phyloP scores from a whole-genome alignment of 176 grass and related monocot species.

The Calamus simplicifolius region DNA sequence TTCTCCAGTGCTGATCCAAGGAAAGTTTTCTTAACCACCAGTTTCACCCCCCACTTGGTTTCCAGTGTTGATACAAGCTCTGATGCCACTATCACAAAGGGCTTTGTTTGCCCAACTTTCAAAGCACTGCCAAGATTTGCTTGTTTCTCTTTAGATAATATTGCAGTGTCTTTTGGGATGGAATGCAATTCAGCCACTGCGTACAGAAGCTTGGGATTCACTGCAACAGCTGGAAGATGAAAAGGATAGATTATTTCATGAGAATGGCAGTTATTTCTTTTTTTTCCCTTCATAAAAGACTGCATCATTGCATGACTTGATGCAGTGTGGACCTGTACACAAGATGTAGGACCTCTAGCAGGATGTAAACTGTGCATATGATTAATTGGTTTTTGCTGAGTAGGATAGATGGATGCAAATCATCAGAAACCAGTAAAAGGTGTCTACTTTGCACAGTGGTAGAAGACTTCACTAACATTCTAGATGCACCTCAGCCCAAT shows the following conservation, averaged over 20 bases:
- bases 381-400: neutral
- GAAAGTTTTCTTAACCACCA: conserved; percentile 61
- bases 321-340: too few relatives aligned
- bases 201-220: conserved; percentile 78
- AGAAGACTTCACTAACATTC: too few relatives aligned
- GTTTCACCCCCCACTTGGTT: conserved; percentile 79
- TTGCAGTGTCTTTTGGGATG: conserved; percentile 25
- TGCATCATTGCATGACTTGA: neutral
- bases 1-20: conserved; percentile 77
- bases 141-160: conserved; percentile 38
- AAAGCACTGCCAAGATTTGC: conserved; percentile 56
- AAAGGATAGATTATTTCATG: conserved; percentile 5
- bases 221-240: conserved; percentile 73
- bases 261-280: too few relatives aligned
- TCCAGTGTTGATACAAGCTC: conserved; percentile 79
- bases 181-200: conserved; percentile 59
- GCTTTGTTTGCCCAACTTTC: conserved; percentile 36
- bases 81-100: conserved; percentile 64
- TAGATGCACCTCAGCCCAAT: too few relatives aligned
- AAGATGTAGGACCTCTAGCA: too few relatives aligned
- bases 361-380: too few relatives aligned
- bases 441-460: too few relatives aligned
- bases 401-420: too few relatives aligned
- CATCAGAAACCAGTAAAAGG: too few relatives aligned
- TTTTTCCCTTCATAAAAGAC: too few relatives aligned